Percentiles rank a stretch among this genome's conserved stretches.
phyloP scores from a whole-genome alignment of 2,329 filamentous ascomycete genomes.

The Chaetomiaceae sp. region DNA sequence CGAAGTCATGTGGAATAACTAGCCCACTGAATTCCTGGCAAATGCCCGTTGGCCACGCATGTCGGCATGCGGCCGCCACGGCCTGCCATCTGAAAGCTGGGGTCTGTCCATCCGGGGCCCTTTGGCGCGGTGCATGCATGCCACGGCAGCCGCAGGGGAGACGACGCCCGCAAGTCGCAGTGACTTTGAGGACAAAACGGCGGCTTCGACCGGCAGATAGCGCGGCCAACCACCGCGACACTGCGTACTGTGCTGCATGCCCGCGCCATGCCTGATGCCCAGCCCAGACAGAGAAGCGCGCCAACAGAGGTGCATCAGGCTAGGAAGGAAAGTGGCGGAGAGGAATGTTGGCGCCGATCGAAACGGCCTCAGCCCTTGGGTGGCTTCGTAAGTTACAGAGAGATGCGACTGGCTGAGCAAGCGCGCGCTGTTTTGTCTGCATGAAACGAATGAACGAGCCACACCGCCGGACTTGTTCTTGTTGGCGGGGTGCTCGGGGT shows the following conservation, averaged over 20 bases:
- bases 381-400: not conserved
- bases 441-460: too few species aligned
- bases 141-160: not conserved
- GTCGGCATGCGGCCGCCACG: not conserved
- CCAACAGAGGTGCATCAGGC: too few species aligned
- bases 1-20: not conserved
- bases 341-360: not conserved
- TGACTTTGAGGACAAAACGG: not conserved
- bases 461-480: too few species aligned
- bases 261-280: too few species aligned
- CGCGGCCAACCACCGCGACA: not conserved
- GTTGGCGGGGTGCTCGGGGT: too few species aligned
- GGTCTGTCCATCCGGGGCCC: too few species aligned
- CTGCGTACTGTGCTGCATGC: not conserved
- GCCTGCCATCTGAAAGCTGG: not conserved
- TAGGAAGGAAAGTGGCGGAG: not conserved
- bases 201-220: not conserved
- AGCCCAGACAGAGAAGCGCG: too few species aligned
- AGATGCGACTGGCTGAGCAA: not conserved
- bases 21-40: not conserved
- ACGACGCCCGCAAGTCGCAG: constrained; percentile 5
- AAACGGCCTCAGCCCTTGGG: not conserved
- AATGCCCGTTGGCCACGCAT: not conserved
- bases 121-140: too few species aligned
- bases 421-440: not conserved